Evolutionary conservation across 805 yeast species (phyloP).

Genomic region (Saccharomycopsis schoenii): DNA sequence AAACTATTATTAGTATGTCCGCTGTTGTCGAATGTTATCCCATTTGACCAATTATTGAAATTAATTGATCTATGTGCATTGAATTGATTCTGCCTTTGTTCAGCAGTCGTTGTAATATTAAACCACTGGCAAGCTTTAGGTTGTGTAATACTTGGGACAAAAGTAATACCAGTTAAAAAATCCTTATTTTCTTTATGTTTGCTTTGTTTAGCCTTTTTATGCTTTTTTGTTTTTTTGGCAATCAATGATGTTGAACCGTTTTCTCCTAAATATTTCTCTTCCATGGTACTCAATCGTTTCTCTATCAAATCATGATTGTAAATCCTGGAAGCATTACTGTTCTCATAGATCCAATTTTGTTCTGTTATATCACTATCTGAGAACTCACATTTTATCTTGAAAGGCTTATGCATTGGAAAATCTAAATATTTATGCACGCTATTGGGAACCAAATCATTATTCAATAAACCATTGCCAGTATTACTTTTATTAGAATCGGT

Average conservation of each 20-base stretch:
- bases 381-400: slow-evolving; percentile 8
- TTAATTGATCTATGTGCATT: slow-evolving; percentile 1
- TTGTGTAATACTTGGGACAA: slow-evolving; percentile 69
- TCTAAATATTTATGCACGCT: slow-evolving; percentile 10
- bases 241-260: background rate
- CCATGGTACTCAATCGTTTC: slow-evolving; percentile 40
- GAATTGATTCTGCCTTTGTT: background rate
- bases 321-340: slow-evolving; percentile 61
- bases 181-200: slow-evolving; percentile 48
- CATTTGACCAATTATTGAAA: slow-evolving; percentile 12
- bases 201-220: background rate
- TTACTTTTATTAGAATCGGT: background rate
- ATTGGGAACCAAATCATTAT: background rate
- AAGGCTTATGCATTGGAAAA: slow-evolving; percentile 13
- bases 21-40: slow-evolving; percentile 9
- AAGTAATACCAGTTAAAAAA: slow-evolving; percentile 69
- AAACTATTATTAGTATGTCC: slow-evolving; percentile 21
- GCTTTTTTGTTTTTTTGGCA: background rate
- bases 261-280: slow-evolving; percentile 23
- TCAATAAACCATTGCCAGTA: background rate
- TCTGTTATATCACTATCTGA: slow-evolving; percentile 35
- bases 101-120: slow-evolving; percentile 24
- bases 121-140: slow-evolving; percentile 39
- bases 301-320: slow-evolving; percentile 54
- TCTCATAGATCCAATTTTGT: slow-evolving; percentile 76